phyloP scores from a whole-genome alignment of 1,139 yeast species.

The Suhomyces wounanorum region DNA sequence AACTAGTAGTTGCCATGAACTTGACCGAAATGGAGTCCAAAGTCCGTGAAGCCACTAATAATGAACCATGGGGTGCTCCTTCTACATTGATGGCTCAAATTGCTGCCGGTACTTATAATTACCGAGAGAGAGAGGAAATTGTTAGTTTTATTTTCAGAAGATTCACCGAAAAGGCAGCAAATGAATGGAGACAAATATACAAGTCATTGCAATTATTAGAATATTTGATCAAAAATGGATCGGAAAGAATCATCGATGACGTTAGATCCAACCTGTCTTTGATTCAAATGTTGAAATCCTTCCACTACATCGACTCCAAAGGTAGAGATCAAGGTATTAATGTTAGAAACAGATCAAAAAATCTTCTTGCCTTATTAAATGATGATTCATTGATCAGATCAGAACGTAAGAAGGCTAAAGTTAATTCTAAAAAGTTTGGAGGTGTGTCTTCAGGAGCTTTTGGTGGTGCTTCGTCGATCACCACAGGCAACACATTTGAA shows the following conservation, averaged over 20 bases:
- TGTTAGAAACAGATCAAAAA: slow-evolving; percentile 88
- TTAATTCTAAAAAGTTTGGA: slow-evolving; percentile 76
- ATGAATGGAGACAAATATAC: slow-evolving; percentile 98
- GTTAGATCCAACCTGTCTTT: slow-evolving; percentile 82
- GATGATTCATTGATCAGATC: slow-evolving; percentile 77
- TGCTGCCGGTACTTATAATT: slow-evolving; percentile 91
- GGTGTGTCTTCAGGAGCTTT: slow-evolving; percentile 59
- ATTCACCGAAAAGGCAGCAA: slow-evolving; percentile 91
- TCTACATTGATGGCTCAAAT: slow-evolving; percentile 90
- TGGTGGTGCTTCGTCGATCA: slow-evolving; percentile 52
- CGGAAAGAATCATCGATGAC: slow-evolving; percentile 93
- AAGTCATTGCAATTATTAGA: slow-evolving; percentile 90
- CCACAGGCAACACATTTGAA: slow-evolving; percentile 42
- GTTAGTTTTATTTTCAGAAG: slow-evolving; percentile 72
- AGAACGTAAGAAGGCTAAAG: slow-evolving; percentile 88
- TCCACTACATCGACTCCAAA: slow-evolving; percentile 91
- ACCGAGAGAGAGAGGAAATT: slow-evolving; percentile 77
- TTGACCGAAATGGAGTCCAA: slow-evolving; percentile 94
- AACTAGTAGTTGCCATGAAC: slow-evolving; percentile 69
- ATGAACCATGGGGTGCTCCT: slow-evolving; percentile 99
- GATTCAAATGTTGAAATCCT: slow-evolving; percentile 85
- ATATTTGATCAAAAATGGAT: slow-evolving; percentile 86
- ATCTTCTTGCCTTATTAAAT: slow-evolving; percentile 65
- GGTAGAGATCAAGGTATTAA: slow-evolving; percentile 97
- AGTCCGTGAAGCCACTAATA: slow-evolving; percentile 96